phyloP scores from a whole-genome alignment of 1,139 yeast genomes.

The Wickerhamomyces sp. region DNA sequence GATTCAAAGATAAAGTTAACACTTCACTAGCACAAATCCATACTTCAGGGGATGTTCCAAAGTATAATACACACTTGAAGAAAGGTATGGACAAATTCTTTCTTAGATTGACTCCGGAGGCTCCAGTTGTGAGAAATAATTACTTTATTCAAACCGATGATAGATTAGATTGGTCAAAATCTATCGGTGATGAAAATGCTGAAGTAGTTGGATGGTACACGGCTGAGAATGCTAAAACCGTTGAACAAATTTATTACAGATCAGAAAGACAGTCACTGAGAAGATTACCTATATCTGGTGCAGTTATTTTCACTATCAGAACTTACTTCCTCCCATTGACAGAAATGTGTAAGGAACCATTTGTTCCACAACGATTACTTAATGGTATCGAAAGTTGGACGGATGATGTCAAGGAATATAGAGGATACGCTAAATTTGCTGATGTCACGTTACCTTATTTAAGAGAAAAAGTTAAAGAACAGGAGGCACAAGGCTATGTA shows the following conservation, averaged over 20 bases:
- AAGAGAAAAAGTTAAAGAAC: constrained; percentile 45
- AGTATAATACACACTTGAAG: constrained; percentile 52
- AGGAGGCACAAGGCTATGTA: constrained; percentile 32
- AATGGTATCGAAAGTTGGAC: constrained; percentile 58
- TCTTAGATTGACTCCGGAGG: constrained; percentile 46
- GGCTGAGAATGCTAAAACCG: constrained; percentile 44
- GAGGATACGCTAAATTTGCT: constrained; percentile 51
- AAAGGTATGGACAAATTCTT: constrained; percentile 65
- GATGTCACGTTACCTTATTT: constrained; percentile 53
- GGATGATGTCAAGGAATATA: constrained; percentile 53
- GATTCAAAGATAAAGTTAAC: constrained; percentile 51
- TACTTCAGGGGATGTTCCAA: constrained; percentile 63
- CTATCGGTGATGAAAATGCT: constrained; percentile 54
- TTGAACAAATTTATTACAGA: constrained; percentile 47
- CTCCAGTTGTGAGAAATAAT: constrained; percentile 61
- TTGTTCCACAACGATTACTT: constrained; percentile 52
- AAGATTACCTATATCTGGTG: constrained; percentile 58
- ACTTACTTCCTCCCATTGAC: constrained; percentile 57
- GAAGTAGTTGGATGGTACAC: constrained; percentile 56
- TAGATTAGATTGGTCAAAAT: constrained; percentile 57
- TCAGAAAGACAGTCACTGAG: constrained; percentile 67
- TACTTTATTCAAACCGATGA: constrained; percentile 63
- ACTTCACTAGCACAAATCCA: constrained; percentile 55
- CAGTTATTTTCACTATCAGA: constrained; percentile 54
- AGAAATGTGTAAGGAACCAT: constrained; percentile 53